Base-by-base conservation (phyloP, 164 flowering plant species). In the Tinospora cordifolia region DNA sequence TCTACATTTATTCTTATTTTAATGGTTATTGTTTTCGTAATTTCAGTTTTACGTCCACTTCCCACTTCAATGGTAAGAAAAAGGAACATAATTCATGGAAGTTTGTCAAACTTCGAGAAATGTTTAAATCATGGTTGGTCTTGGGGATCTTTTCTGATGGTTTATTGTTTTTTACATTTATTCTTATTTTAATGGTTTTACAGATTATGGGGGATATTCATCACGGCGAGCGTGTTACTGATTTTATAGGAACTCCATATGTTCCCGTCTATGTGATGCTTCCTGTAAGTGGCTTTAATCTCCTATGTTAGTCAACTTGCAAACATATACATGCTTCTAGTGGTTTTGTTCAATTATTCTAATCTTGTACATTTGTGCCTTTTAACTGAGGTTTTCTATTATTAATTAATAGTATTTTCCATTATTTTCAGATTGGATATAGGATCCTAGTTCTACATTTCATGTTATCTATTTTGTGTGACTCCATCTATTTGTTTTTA, bases 261-360 rank as follows among this genome's bases (percentile, higher is more conserved):
- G 78, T 92, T 64, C 96, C 93, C 67, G 87, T 92, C n/a, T 90
- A 85, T 82, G 83, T 86, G 62, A 81, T 78, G 84, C 90, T 92
- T 78, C 74, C 87, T 38, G 93, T 92, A 82, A 90, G 93, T 87
- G 70, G 17, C 34, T 65, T 51, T 19, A 64, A 9, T 67, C 64
- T 51, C 54, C 24, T 6, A 8, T 54, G 24, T 54, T 54, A 51
- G 1, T 54, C 21, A 3, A 54, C 60, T 19, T 9, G 2, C 0
- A 9, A 24, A 36, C 17, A 40, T 41, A 21, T 25, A 44, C 25
- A 34, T 27, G 21, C 54, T 30, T 10, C 19, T 49, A 54, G 46
- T 41, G 36, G 22, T 26, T 24, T 67, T 13, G 39, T 54, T 51
- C 13, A n/a, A 49, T 21, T 49, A n/a, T n/a, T n/a, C n/a, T n/a